phyloP scores from a whole-genome alignment of 2,329 filamentous ascomycete genomes.

The Scedosporium minutisporum region DNA sequence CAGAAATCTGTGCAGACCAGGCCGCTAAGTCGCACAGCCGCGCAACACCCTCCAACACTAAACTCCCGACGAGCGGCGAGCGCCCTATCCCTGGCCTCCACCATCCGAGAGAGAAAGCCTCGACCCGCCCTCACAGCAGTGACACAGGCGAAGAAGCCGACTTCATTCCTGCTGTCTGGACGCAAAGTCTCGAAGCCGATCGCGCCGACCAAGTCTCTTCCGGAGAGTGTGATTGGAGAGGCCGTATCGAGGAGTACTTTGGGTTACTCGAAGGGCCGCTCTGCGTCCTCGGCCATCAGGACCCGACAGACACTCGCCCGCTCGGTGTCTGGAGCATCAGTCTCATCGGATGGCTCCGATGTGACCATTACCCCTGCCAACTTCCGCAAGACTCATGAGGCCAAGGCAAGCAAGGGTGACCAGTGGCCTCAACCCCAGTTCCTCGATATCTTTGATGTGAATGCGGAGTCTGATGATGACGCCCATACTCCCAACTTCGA shows the following conservation, averaged over 20 bases:
- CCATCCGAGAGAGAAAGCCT: slow-evolving; percentile 14
- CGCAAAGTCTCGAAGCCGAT: slow-evolving; percentile 24
- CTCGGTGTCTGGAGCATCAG: slow-evolving; percentile 1
- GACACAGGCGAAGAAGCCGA: neutral
- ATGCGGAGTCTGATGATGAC: slow-evolving; percentile 33
- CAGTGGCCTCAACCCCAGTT: slow-evolving; percentile 37
- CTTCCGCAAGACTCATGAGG: slow-evolving; percentile 1
- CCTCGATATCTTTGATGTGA: slow-evolving; percentile 45
- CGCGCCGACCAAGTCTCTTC: slow-evolving; percentile 33
- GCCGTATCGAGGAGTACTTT: slow-evolving; percentile 69
- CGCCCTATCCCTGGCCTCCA: slow-evolving; percentile 34
- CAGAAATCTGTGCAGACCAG: slow-evolving; percentile 10
- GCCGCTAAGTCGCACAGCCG: slow-evolving; percentile 11
- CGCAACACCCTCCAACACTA: slow-evolving; percentile 15
- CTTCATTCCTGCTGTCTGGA: slow-evolving; percentile 17
- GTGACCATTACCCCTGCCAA: slow-evolving; percentile 6
- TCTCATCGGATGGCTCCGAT: slow-evolving; percentile 1
- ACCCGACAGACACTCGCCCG: neutral
- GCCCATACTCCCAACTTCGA: slow-evolving; percentile 18
- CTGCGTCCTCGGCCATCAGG: slow-evolving; percentile 34
- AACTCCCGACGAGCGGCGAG: slow-evolving; percentile 43
- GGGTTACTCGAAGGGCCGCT: slow-evolving; percentile 73
- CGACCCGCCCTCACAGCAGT: slow-evolving; percentile 17
- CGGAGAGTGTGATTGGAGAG: slow-evolving; percentile 51
- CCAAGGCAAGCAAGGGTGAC: neutral